These are phyloP conservation scores for Verticillium alfalfae DNA, from an alignment of 2,329 filamentous ascomycete genomes.

Conservation along the genomic window DNA sequence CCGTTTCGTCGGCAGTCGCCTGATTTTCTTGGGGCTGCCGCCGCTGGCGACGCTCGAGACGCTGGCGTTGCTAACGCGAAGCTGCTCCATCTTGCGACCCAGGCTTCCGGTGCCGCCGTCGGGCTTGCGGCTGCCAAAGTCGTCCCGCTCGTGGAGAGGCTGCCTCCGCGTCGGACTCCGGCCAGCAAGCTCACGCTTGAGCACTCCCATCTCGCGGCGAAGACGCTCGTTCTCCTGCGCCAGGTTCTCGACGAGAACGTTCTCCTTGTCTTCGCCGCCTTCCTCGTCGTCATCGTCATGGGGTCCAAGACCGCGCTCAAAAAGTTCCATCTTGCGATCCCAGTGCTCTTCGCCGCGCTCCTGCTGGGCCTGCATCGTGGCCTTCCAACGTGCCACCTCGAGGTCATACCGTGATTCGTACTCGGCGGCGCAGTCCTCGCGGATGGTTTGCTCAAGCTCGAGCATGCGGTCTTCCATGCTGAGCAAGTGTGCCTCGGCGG, in stretches of 20 bases:
- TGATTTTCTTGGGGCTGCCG: slow-evolving; percentile 48
- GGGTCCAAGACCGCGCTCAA: slow-evolving; percentile 42
- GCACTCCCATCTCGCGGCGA: slow-evolving; percentile 55
- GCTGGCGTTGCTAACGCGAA: slow-evolving; percentile 38
- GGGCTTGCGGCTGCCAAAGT: slow-evolving; percentile 24
- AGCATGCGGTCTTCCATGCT: slow-evolving; percentile 61
- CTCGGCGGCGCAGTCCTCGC: slow-evolving; percentile 83
- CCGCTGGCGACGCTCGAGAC: slow-evolving; percentile 18
- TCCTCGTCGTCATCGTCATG: slow-evolving; percentile 23
- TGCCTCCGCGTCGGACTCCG: slow-evolving; percentile 58
- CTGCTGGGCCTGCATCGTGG: slow-evolving; percentile 69
- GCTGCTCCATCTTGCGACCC: slow-evolving; percentile 42
- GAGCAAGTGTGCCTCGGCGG: slow-evolving; percentile 68
- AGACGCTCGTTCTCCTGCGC: slow-evolving; percentile 68
- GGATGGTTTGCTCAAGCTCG: slow-evolving; percentile 73
- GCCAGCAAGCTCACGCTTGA: slow-evolving; percentile 60
- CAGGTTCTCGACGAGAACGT: slow-evolving; percentile 56
- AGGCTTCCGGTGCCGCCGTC: slow-evolving; percentile 27
- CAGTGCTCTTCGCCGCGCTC: slow-evolving; percentile 80
- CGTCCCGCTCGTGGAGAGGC: slow-evolving; percentile 50
- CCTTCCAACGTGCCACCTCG: slow-evolving; percentile 78
- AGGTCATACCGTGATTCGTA: slow-evolving; percentile 73
- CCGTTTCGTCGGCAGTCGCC: slow-evolving; percentile 39
- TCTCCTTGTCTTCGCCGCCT: slow-evolving; percentile 54
- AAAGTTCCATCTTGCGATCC: slow-evolving; percentile 74